Percentiles rank a stretch among this genome's conserved stretches.
These are phyloP conservation scores for Ceratonia siliqua DNA, from an alignment of 306 rosid genomes.

Conservation along the genomic window DNA sequence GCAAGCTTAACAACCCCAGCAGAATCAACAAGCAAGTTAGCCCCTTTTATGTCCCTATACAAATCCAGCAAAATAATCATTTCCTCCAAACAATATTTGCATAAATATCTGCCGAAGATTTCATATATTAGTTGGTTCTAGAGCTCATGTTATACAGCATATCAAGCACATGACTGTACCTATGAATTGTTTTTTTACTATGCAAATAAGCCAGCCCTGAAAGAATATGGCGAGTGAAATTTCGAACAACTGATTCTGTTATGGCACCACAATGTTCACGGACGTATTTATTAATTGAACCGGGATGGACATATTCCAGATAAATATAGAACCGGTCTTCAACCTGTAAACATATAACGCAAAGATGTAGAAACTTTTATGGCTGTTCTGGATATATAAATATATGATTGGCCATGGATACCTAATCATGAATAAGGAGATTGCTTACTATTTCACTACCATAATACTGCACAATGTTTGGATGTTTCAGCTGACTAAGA, in stretches of 20 bases:
- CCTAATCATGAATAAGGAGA: slow-evolving; percentile 28
- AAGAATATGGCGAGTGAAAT: slow-evolving; percentile 92
- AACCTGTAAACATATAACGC: slow-evolving; percentile 54
- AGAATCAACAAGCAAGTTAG: slow-evolving; percentile 95
- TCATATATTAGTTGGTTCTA: not conserved
- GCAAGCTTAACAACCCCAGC: slow-evolving; percentile 94
- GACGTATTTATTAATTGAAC: slow-evolving; percentile 88
- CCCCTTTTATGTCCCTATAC: slow-evolving; percentile 92
- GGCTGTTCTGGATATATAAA: not conserved
- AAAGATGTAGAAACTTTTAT: slow-evolving; percentile 10
- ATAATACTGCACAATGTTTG: slow-evolving; percentile 89
- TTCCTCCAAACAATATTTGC: not conserved
- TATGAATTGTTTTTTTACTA: slow-evolving; percentile 82
- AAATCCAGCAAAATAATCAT: not conserved
- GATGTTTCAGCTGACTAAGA: slow-evolving; percentile 88
- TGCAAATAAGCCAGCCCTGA: slow-evolving; percentile 95
- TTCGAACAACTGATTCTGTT: slow-evolving; percentile 90
- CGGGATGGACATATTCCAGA: slow-evolving; percentile 93
- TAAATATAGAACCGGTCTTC: slow-evolving; percentile 80
- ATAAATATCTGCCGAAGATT: slow-evolving; percentile 15
- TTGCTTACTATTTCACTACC: slow-evolving; percentile 91
- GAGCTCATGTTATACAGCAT: slow-evolving; percentile 20
- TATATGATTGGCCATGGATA: slow-evolving; percentile 23
- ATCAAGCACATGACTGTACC: slow-evolving; percentile 49
- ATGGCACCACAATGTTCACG: slow-evolving; percentile 95